phyloP scores from a whole-genome alignment of 2,329 filamentous ascomycete genomes.

The Pyrenophora graminea region DNA sequence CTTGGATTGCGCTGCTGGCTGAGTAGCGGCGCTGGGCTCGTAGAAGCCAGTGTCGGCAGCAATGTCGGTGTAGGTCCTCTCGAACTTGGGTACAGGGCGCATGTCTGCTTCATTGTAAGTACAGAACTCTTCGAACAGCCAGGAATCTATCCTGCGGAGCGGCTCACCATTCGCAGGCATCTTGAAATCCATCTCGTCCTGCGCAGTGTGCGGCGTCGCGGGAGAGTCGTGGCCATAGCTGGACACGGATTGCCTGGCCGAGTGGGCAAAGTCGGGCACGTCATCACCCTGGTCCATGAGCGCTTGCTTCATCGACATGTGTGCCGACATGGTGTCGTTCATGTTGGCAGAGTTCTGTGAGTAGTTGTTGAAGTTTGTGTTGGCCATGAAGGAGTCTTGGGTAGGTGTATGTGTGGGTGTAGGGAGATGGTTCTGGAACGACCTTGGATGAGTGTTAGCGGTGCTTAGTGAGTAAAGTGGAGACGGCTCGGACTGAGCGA shows the following conservation, averaged over 20 bases:
- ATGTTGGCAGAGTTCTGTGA: constrained; percentile 49
- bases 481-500: constrained; percentile 52
- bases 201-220: constrained; percentile 62
- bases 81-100: constrained; percentile 69
- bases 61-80: constrained; percentile 83
- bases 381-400: constrained; percentile 55
- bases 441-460: constrained; percentile 46
- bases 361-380: constrained; percentile 53
- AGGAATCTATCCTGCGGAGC: constrained; percentile 44
- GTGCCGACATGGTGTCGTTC: constrained; percentile 53
- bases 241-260: constrained; percentile 62
- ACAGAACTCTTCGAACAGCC: constrained; percentile 69
- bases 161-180: constrained; percentile 61
- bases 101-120: constrained; percentile 62
- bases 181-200: constrained; percentile 60
- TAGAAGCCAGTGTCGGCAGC: constrained; percentile 79
- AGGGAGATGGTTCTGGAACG: constrained; percentile 57
- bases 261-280: constrained; percentile 56
- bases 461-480: constrained; percentile 44
- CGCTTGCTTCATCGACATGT: constrained; percentile 64
- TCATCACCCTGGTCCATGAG: constrained; percentile 60
- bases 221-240: constrained; percentile 65
- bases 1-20: constrained; percentile 45
- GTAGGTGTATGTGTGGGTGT: constrained; percentile 61
- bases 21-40: constrained; percentile 68